Evolutionary conservation across 208 protist species (phyloP).

Genomic region (Wallacemonas sp.): DNA sequence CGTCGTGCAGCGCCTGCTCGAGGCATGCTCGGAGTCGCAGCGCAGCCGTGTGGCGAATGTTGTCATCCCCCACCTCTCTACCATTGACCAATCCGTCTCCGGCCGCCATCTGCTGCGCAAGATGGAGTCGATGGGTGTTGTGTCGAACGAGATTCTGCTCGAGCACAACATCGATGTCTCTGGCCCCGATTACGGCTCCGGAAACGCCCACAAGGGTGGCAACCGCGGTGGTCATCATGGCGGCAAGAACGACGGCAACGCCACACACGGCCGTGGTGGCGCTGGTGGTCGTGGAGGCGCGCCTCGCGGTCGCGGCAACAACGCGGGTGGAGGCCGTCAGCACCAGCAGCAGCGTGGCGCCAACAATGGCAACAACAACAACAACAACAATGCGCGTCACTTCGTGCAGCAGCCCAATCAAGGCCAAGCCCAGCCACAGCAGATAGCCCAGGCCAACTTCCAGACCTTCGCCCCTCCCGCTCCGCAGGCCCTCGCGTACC

Average conservation of each 20-base stretch:
- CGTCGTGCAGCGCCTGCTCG: constrained; percentile 96
- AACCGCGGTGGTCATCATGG: constrained; percentile 17
- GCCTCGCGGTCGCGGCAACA: background rate
- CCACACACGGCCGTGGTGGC: background rate
- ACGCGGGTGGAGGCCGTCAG: constrained; percentile 3
- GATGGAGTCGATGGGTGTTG: constrained; percentile 66
- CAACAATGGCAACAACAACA: constrained; percentile 22
- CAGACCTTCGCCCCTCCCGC: constrained; percentile 9
- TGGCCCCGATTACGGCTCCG: constrained; percentile 37
- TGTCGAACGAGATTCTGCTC: constrained; percentile 32
- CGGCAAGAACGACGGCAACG: constrained; percentile 16
- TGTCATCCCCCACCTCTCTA: constrained; percentile 43
- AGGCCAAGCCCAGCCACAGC: constrained; percentile 15
- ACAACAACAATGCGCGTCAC: background rate
- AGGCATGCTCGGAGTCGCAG: constrained; percentile 56
- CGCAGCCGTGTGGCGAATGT: constrained; percentile 51
- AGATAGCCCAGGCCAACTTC: constrained; percentile 3
- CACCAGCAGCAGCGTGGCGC: constrained; percentile 2
- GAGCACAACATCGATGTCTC: constrained; percentile 34
- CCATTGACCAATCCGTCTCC: constrained; percentile 62
- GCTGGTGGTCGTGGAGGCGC: background rate
- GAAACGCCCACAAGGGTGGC: constrained; percentile 15
- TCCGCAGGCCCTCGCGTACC: constrained; percentile 3
- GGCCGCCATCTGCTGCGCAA: constrained; percentile 77
- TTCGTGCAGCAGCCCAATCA: background rate